phyloP scores from a whole-genome alignment of 192 early-diverging fungal genomes.

The Tieghemiomyces parasiticus region DNA sequence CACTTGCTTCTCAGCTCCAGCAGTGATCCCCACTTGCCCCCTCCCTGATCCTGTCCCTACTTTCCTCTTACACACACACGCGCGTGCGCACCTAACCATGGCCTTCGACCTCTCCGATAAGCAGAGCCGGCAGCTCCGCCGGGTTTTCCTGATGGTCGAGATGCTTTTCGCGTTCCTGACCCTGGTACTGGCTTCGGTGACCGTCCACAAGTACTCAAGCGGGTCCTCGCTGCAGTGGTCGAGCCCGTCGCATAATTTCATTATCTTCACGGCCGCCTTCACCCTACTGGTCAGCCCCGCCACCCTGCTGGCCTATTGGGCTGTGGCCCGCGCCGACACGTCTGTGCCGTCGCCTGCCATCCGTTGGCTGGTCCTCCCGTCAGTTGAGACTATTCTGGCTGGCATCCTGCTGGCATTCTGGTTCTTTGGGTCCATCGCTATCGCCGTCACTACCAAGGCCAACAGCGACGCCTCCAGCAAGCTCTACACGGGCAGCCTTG shows the following conservation, averaged over 20 bases:
- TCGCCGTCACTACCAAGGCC: slow-evolving; percentile 11
- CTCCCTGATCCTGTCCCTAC: too few species aligned
- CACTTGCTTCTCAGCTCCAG: too few species aligned
- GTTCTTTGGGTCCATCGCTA: slow-evolving; percentile 8
- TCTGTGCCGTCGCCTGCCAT: background rate
- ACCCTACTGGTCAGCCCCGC: background rate
- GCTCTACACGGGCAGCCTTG: background rate
- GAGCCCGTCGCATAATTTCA: slow-evolving; percentile 4
- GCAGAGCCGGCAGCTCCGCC: background rate
- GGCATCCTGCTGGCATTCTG: background rate
- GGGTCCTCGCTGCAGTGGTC: background rate
- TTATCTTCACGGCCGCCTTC: background rate
- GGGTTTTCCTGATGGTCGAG: background rate
- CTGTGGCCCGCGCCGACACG: background rate
- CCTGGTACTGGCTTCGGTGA: background rate
- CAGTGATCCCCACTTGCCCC: too few species aligned
- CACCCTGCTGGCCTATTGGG: background rate
- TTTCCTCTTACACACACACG: too few species aligned
- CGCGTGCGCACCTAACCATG: slow-evolving; percentile 1
- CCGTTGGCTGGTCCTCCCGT: background rate
- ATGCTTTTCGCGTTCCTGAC: background rate
- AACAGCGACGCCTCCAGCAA: slow-evolving; percentile 4
- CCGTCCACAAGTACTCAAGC: slow-evolving; percentile 6
- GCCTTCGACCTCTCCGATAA: background rate
- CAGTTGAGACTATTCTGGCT: background rate